These are phyloP conservation scores for Panaeolus papilionaceus DNA, from an alignment of 768 basidiomycete genomes.

Conservation along the genomic window DNA sequence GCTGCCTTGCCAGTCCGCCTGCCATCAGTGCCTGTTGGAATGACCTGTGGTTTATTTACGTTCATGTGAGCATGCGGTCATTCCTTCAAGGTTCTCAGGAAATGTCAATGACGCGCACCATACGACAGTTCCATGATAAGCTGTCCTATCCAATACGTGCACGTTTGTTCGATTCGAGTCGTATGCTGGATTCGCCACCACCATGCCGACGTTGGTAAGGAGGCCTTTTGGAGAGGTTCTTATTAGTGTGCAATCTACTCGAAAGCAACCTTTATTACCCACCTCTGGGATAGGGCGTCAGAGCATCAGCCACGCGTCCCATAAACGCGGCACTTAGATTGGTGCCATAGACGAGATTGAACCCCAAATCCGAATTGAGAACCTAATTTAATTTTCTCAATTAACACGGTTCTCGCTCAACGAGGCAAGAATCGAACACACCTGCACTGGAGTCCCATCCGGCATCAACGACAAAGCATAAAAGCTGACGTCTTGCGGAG, in stretches of 20 bases:
- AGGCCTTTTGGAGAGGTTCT: slow-evolving; percentile 33
- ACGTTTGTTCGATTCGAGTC: slow-evolving; percentile 48
- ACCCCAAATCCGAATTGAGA: slow-evolving; percentile 49
- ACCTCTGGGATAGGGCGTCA: slow-evolving; percentile 52
- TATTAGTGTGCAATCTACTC: not conserved
- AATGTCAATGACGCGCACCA: slow-evolving; percentile 31
- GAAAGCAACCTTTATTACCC: slow-evolving; percentile 18
- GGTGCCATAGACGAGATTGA: slow-evolving; percentile 45
- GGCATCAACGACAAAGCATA: slow-evolving; percentile 46
- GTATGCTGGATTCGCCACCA: slow-evolving; percentile 52
- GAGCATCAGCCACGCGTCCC: slow-evolving; percentile 42
- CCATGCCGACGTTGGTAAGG: slow-evolving; percentile 52
- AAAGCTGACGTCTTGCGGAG: slow-evolving; percentile 36
- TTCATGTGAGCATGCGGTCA: slow-evolving; percentile 17
- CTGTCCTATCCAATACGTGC: slow-evolving; percentile 39
- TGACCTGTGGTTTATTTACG: slow-evolving; percentile 29
- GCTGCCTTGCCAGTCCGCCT: slow-evolving; percentile 44
- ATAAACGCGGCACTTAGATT: slow-evolving; percentile 44
- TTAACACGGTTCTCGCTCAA: not conserved
- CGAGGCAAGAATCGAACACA: slow-evolving; percentile 23
- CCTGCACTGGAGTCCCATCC: slow-evolving; percentile 47
- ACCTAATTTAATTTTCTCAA: slow-evolving; percentile 31
- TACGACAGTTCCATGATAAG: slow-evolving; percentile 43
- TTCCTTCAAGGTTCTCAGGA: slow-evolving; percentile 5
- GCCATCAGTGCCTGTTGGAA: slow-evolving; percentile 55